These are phyloP conservation scores for Diaporthe citrichinensis DNA, from an alignment of 2,329 filamentous ascomycete species.

Conservation along the genomic window DNA sequence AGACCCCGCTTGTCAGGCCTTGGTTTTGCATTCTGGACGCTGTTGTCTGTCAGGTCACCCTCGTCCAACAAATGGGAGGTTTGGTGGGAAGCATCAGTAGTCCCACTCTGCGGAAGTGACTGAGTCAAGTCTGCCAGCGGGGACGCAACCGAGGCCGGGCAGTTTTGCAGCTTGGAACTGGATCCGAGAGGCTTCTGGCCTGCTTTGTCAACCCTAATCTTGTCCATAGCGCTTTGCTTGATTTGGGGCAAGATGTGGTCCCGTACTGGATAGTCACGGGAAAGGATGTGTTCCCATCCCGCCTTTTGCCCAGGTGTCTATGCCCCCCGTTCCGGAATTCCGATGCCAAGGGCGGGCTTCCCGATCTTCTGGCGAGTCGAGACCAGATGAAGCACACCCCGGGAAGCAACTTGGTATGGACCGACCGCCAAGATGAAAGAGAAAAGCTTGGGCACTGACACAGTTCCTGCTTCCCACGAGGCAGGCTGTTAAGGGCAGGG, in stretches of 20 bases:
- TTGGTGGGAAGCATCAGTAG: slow-evolving; percentile 1
- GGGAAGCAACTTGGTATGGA: neutral
- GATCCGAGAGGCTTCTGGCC: neutral
- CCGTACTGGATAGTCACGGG: neutral
- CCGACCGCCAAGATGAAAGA: neutral
- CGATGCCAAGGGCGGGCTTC: slow-evolving; percentile 16
- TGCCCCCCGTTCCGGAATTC: neutral
- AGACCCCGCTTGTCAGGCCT: slow-evolving; percentile 4
- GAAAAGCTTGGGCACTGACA: slow-evolving; percentile 7
- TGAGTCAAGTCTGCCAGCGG: slow-evolving; percentile 9
- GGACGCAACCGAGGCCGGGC: neutral
- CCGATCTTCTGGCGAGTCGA: neutral
- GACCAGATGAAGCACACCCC: slow-evolving; percentile 9
- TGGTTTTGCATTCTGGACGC: neutral
- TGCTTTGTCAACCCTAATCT: neutral
- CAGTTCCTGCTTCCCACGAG: neutral
- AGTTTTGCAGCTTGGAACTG: neutral
- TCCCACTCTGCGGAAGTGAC: slow-evolving; percentile 7
- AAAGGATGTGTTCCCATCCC: neutral
- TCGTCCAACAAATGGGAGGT: slow-evolving; percentile 5
- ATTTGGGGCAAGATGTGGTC: neutral
- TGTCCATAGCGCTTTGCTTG: neutral
- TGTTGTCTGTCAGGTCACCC: neutral
- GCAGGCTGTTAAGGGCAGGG: no score
- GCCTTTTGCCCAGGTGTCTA: neutral